Percentiles rank a stretch among this genome's conserved stretches.
These are phyloP conservation scores for Aspergillus sp. DNA, from an alignment of 2,329 filamentous ascomycete species.

Conservation along the genomic window DNA sequence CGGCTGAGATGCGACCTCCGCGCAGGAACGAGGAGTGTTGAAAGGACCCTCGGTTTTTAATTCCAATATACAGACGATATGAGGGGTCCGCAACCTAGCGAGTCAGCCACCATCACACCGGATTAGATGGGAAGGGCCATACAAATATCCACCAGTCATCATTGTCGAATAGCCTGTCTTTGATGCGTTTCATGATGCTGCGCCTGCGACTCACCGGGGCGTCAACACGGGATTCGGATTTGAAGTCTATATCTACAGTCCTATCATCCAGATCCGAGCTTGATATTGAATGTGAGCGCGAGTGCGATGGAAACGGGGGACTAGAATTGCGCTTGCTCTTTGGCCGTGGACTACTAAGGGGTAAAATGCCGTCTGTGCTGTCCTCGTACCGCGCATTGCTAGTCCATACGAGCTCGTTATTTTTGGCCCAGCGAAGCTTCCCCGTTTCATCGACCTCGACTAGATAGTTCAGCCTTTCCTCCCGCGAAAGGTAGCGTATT, in stretches of 20 bases:
- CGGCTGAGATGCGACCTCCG: constrained; percentile 76
- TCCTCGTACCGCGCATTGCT: constrained; percentile 69
- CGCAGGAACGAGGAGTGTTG: constrained; percentile 90
- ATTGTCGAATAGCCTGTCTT: constrained; percentile 70
- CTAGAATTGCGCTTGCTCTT: neutral
- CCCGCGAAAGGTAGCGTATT: constrained; percentile 78
- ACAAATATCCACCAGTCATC: constrained; percentile 94
- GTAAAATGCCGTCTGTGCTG: constrained; percentile 73
- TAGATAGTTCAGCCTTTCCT: constrained; percentile 79
- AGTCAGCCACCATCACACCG: neutral
- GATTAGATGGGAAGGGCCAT: constrained; percentile 16
- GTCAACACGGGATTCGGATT: constrained; percentile 51
- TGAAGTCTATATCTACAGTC: neutral
- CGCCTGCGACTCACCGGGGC: constrained; percentile 68
- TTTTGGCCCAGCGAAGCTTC: constrained; percentile 83
- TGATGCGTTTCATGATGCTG: constrained; percentile 73
- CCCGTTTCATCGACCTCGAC: constrained; percentile 74
- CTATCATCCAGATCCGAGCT: neutral
- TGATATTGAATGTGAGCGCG: neutral
- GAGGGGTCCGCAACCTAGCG: constrained; percentile 65
- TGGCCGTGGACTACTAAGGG: constrained; percentile 28
- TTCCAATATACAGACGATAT: constrained; percentile 78
- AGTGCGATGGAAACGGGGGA: neutral
- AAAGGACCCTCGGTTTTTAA: constrained; percentile 85
- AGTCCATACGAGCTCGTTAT: constrained; percentile 74